A percentile compares a stretch with the other conserved stretches of the same genome.
Evolutionary conservation across 2,329 filamentous ascomycete species (phyloP).

Genomic region (Alternaria infectoria): DNA sequence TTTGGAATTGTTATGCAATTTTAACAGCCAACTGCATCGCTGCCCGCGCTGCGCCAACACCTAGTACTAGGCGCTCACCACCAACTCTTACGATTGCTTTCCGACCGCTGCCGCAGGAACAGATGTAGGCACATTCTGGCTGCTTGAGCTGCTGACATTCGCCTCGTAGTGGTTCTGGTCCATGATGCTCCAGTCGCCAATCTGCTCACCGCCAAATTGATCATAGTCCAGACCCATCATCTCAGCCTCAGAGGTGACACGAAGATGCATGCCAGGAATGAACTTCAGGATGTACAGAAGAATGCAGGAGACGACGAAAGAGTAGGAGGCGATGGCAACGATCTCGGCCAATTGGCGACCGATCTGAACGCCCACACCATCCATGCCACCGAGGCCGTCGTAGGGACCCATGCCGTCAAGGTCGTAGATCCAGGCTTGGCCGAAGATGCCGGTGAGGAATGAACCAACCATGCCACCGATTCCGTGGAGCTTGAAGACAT

Average conservation of each 20-base stretch:
- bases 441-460: slow-evolving; percentile 65
- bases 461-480: slow-evolving; percentile 64
- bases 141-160: slow-evolving; percentile 31
- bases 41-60: background rate
- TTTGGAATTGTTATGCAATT: background rate
- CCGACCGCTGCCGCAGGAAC: background rate
- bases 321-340: slow-evolving; percentile 60
- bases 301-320: slow-evolving; percentile 60
- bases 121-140: slow-evolving; percentile 17
- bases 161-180: slow-evolving; percentile 34
- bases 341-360: slow-evolving; percentile 64
- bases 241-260: slow-evolving; percentile 62
- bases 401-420: slow-evolving; percentile 58
- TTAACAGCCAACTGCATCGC: background rate
- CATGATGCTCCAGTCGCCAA: slow-evolving; percentile 58
- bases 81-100: slow-evolving; percentile 14
- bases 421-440: slow-evolving; percentile 54
- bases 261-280: slow-evolving; percentile 61
- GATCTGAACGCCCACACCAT: slow-evolving; percentile 63
- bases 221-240: slow-evolving; percentile 62
- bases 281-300: slow-evolving; percentile 61
- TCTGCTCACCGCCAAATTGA: slow-evolving; percentile 65
- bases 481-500: slow-evolving; percentile 66
- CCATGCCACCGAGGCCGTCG: slow-evolving; percentile 56
- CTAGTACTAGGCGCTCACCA: background rate